phyloP scores from a whole-genome alignment of 2,329 filamentous ascomycete species.

The Aspergillus fumigatus region DNA sequence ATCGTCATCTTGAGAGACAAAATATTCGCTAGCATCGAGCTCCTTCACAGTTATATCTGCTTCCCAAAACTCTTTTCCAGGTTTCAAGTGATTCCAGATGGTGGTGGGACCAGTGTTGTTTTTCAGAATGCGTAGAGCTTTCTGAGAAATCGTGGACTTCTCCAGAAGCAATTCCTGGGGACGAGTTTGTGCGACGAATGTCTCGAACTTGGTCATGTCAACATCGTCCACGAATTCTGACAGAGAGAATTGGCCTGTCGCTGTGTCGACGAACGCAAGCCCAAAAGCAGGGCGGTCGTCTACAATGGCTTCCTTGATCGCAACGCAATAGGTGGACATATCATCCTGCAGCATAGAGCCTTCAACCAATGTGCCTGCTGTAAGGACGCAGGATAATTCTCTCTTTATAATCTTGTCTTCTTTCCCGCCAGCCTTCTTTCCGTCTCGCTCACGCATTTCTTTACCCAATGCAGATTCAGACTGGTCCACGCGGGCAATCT shows the following conservation, averaged over 20 bases:
- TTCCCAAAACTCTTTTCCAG: slow-evolving; percentile 84
- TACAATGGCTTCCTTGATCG: slow-evolving; percentile 75
- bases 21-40: slow-evolving; percentile 75
- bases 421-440: slow-evolving; percentile 51
- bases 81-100: slow-evolving; percentile 90
- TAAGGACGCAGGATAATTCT: slow-evolving; percentile 86
- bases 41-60: slow-evolving; percentile 78
- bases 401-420: slow-evolving; percentile 90
- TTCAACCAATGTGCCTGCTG: slow-evolving; percentile 87
- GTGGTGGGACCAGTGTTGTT: slow-evolving; percentile 91
- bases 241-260: slow-evolving; percentile 92
- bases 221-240: slow-evolving; percentile 87
- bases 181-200: slow-evolving; percentile 84
- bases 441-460: slow-evolving; percentile 92
- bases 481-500: slow-evolving; percentile 94
- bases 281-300: slow-evolving; percentile 79
- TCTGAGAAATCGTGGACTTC: slow-evolving; percentile 80
- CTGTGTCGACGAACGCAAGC: slow-evolving; percentile 89
- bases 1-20: slow-evolving; percentile 55
- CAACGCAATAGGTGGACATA: slow-evolving; percentile 93
- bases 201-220: slow-evolving; percentile 95
- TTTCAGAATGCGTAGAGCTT: slow-evolving; percentile 86
- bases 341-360: slow-evolving; percentile 96
- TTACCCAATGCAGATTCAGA: slow-evolving; percentile 94
- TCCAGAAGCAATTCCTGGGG: slow-evolving; percentile 87